Evolutionary conservation across 805 yeast genomes (phyloP).

Genomic region (Jamesozyma spencerorum): DNA sequence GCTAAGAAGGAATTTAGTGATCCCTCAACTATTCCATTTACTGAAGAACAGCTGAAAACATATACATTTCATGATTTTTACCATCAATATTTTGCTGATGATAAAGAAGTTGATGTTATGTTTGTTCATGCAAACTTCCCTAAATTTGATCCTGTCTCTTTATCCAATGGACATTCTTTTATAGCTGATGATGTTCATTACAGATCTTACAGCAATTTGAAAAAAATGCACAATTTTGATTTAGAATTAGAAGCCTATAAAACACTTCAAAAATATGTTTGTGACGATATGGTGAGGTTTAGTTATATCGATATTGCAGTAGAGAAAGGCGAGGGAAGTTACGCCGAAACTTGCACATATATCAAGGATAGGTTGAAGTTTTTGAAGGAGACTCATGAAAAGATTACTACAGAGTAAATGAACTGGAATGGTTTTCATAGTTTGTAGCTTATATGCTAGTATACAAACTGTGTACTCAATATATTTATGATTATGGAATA

Average conservation of each 20-base stretch:
- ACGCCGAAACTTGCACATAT: conserved; percentile 17
- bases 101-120: conserved; percentile 19
- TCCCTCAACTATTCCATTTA: conserved; percentile 2
- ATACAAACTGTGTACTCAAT: too few relatives aligned
- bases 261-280: conserved; percentile 4
- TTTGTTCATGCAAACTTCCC: conserved; percentile 35
- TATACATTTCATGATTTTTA: conserved; percentile 6
- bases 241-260: conserved; percentile 15
- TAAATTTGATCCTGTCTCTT: conserved; percentile 31
- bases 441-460: too few relatives aligned
- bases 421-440: too few relatives aligned
- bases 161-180: conserved; percentile 14
- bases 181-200: conserved; percentile 9
- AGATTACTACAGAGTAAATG: conserved; percentile 7
- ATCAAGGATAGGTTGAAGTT: conserved; percentile 15
- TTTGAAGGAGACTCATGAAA: conserved; percentile 15
- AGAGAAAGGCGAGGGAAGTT: conserved; percentile 8
- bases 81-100: conserved; percentile 6
- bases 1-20: conserved; percentile 10
- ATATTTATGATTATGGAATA: too few relatives aligned
- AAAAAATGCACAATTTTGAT: conserved; percentile 17
- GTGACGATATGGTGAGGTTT: conserved; percentile 10
- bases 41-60: background rate
- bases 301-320: conserved; percentile 13
- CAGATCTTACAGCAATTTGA: conserved; percentile 13